Base-by-base conservation (phyloP, 1,139 yeast genomes). In the Suhomyces bolitotheri region DNA sequence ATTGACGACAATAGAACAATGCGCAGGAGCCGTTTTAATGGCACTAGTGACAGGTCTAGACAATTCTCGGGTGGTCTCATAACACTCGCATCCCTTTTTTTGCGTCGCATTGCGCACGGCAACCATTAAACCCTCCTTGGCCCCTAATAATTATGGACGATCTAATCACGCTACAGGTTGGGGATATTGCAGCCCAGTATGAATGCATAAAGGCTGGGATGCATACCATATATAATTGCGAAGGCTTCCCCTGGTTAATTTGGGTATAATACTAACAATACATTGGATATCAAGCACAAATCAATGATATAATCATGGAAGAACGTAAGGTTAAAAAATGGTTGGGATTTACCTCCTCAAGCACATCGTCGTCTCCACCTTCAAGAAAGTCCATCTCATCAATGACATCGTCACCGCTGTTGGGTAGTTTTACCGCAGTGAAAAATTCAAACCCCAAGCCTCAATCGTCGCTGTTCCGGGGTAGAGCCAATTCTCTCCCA, bases 401-500 rank as follows among this genome's bases (percentile, higher is more conserved):
- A 10, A 14, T 21, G 20, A 17, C 20, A 8, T 17, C 20, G 20
- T 8, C 8, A 8, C 8, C 20, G 20, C 8, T 8, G 20, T 17
- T 8, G 8, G 8, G 13, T 22, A 19, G 22, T 22, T 20, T 20
- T 19, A 17, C 33, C 19, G 29, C 33, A 13, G 24, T 25, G 15
- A 31, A 17, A 25, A 17, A 17, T 23, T 11, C 29, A 27, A 11
- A 7, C 22, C 7, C 27, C 16, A 25, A 10, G n/a, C 24, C 11
- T n/a, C n/a, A n/a, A n/a, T 5, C 7, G 11, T 22, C 24, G 12
- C 10, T 22, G 27, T 25, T 29, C n/a, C 21, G 37, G 5, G 25
- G 9, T 7, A 20, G 37, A 13, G 37, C 37, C 12, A 34, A 34
- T 14, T 34, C 33, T 9, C 16, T 29, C 2, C 33, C 33, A 7